These are phyloP conservation scores for Penicillium herquei DNA, from an alignment of 495 filamentous ascomycete species.

Conservation along the genomic window DNA sequence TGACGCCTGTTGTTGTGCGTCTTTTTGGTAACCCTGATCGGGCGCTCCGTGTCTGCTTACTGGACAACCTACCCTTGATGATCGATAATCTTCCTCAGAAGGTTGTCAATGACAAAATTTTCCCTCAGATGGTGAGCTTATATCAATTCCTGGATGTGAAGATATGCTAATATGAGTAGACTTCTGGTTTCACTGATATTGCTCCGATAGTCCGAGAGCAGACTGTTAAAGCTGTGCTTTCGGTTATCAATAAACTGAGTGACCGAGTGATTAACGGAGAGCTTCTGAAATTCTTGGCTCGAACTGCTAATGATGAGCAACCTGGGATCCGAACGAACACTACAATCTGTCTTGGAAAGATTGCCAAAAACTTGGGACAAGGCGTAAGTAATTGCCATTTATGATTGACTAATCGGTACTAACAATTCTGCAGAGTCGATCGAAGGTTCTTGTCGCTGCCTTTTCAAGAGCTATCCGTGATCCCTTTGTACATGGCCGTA, in stretches of 20 bases:
- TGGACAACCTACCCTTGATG: conserved; percentile 88
- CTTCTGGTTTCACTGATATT: conserved; percentile 88
- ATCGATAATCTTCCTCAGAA: conserved; percentile 88
- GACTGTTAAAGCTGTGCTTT: conserved; percentile 88
- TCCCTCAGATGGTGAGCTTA: conserved; percentile 75
- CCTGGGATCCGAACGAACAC: conserved; percentile 97
- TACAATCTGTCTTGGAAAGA: conserved; percentile 94
- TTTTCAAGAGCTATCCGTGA: conserved; percentile 87
- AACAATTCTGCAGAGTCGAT: conserved; percentile 54
- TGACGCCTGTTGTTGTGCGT: conserved; percentile 84
- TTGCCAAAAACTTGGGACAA: conserved; percentile 80
- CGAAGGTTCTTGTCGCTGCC: conserved; percentile 89
- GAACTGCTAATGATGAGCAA: conserved; percentile 96
- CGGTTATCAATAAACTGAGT: conserved; percentile 81
- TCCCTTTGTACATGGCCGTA: conserved; percentile 90
- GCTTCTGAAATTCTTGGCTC: conserved; percentile 83
- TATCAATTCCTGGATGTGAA: neutral
- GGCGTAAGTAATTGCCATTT: conserved; percentile 46
- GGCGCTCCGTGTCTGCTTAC: conserved; percentile 84
- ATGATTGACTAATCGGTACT: neutral
- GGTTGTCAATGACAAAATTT: conserved; percentile 93
- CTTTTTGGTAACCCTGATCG: conserved; percentile 90
- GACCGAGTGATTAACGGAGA: conserved; percentile 94
- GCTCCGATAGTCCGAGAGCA: conserved; percentile 92
- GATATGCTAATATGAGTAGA: conserved; percentile 36